Evolutionary conservation across 2,329 filamentous ascomycete genomes (phyloP), one percentile per base, ranked within the genome.

Genomic region (Hypocrella siamensis): DNA sequence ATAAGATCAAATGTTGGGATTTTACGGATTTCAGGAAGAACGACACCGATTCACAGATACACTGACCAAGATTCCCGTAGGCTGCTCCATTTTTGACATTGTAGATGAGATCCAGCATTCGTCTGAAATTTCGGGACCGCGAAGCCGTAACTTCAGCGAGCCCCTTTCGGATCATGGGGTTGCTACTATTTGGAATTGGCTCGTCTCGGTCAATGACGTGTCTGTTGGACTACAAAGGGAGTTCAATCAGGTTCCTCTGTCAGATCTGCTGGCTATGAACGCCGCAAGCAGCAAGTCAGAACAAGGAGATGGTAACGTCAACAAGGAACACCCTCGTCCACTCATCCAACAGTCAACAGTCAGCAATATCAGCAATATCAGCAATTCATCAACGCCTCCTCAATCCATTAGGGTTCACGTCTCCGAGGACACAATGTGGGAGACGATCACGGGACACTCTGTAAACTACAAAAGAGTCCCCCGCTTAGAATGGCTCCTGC

Each of bases 381-480:
- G 7, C 21, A 22, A 7, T 12, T 22, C 7, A 22, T 22, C 21
- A 7, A 15, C 9, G 11, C n/a, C 22, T 3, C 17, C 31, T 28
- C 19, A 27, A 7, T 17, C 14, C 3, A 12, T 36, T 16, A 43
- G 52, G 9, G 48, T 75, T 2, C 61, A 60, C 35, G 61, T 67
- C 11, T 63, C 65, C 0, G 63, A 72, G 38, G 61, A 67, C 30
- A 63, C 63, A 4, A 61, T 72, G 46, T 77, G 72, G 72, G 61
- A 66, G 44, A 63, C 63, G 3, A 52, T 77, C 30, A 64, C 70
- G 16, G 70, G 70, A 10, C 72, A 77, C 46, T 60, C 61, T 6
- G 56, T 67, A 8, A 70, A 77, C 45, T 59, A 65, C 43, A 72
- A 71, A 44, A 62, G 65, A 34, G 53, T 75, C 4, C 69, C 70